Evolutionary conservation across 1,139 yeast species (phyloP), one percentile per base, ranked within the genome.

Genomic region (Candida sp.): DNA sequence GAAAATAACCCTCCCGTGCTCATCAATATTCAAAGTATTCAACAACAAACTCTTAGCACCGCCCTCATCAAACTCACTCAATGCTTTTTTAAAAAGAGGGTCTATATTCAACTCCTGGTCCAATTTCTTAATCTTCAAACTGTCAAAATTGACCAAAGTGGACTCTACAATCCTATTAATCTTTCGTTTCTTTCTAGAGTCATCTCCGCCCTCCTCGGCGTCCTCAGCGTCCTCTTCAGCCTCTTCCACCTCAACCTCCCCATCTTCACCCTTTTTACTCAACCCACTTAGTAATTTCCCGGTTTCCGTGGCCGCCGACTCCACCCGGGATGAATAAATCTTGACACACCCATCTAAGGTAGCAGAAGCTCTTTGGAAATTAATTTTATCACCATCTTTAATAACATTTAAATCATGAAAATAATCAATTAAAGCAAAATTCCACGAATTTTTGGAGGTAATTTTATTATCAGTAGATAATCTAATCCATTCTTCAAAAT

Each of bases 41-140:
- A 89, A 66, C 41, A 91, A 66, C 45, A 91, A 68, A 43, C 96
- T 87, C 55, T 85, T 88, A 7, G 97, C 91, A 5, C 98, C 97
- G 33, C 97, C 97, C 65, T 91, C 97, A 61, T 91, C 97, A 56
- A 90, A 91, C 48, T 90, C 97, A 0, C 96, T 88, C 40, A 91
- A 73, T 41, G 95, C 91, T 56, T 89, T 89, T 49, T 88, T 85
- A 64, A 91, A 89, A 41, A 91, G 70, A 0, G 97, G 97, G 62
- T 91, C 97, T 41, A 89, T 85, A 6, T 84, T 77, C 25, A 87
- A 66, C 53, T 87, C 96, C 50, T 85, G 82, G 42, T 89, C 96
- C 37, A 87, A 66, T 50, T 84, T 82, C 58, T 84, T 86, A 47
- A 86, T 72, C 51, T 70, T 71, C n/a, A 90, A 71, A 21, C 78